A percentile compares a stretch with the other conserved stretches of the same genome.
Evolutionary conservation across 352 stramenopile genomes (phyloP).

Genomic region (Poterioochromonas sp.): DNA sequence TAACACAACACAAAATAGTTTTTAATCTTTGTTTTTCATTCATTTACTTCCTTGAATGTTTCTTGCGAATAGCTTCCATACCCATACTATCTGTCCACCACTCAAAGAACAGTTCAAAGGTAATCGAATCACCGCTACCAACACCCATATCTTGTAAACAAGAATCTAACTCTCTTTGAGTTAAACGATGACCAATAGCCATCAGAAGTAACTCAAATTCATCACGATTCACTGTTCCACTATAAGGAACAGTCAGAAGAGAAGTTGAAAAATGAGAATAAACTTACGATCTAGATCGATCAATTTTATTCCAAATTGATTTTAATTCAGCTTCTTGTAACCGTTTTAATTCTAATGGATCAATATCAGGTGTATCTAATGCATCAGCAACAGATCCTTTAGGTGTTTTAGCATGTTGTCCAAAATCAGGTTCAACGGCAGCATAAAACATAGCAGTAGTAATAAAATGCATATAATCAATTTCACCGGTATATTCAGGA

Average conservation of each 20-base stretch:
- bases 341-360: background rate
- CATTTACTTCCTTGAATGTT: constrained; percentile 19
- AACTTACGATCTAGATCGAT: constrained; percentile 37
- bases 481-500: background rate
- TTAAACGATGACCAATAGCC: constrained; percentile 14
- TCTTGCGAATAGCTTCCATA: constrained; percentile 31
- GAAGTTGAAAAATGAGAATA: background rate
- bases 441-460: constrained; percentile 30
- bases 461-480: constrained; percentile 31
- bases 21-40: no score
- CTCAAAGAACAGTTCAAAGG: constrained; percentile 26
- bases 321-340: background rate
- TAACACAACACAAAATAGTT: no score
- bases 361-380: background rate
- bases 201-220: constrained; percentile 26
- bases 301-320: constrained; percentile 16
- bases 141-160: constrained; percentile 21
- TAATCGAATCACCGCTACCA: background rate
- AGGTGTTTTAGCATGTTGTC: background rate
- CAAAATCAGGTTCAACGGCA: constrained; percentile 21
- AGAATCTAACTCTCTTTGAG: background rate
- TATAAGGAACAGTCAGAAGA: background rate
- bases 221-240: background rate
- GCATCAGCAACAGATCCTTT: background rate
- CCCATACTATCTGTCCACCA: constrained; percentile 21